Evolutionary conservation across 2,329 filamentous ascomycete species (phyloP), one percentile per base, ranked within the genome.

Genomic region (Reticulascus tulasneorum): DNA sequence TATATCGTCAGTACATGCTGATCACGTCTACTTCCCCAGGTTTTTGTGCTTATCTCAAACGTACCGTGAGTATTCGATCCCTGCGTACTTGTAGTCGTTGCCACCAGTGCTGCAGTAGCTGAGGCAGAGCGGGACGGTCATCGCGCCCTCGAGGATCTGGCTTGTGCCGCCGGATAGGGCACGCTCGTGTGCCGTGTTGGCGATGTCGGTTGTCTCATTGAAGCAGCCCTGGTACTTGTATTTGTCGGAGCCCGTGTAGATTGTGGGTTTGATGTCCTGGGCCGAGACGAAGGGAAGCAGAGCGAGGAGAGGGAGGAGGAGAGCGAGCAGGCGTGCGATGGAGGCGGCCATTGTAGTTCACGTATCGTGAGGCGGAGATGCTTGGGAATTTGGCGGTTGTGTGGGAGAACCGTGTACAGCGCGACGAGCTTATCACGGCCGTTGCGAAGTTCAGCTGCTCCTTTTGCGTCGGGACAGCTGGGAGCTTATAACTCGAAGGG

Each of bases 191-290:
- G 60, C 59, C 5, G 70, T 63, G 41, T 57, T 54, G 11, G 55
- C 42, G 11, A 72, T 49, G 24, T 60, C 58, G n/a, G 63, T 67
- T 3, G 75, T 77, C 51, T 80, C 76, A 47, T 76, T 75, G 59
- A 60, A 79, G 60, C 77, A 81, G 37, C 76, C 76, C n/a, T 56
- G 51, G 55, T 79, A 79, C 12, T 36, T 44, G 57, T 76, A 79
- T 28, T 48, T 52, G 20, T 48, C 44, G 6, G 58, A 56, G 24
- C 48, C 49, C 31, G 52, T 53, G 53, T 62, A 69, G 46, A 67
- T 53, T n/a, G n/a, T n/a, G n/a, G n/a, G n/a, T 5, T 41, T 49
- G 20, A 54, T 46, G 15, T 28, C 29, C 29, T 47, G 29, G 9
- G 48, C 46, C 7, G 44, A 12, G 13, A 46, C 45, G n/a, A 51